These are phyloP conservation scores for Exophiala sp. DNA, from an alignment of 2,329 filamentous ascomycete genomes.

Conservation along the genomic window DNA sequence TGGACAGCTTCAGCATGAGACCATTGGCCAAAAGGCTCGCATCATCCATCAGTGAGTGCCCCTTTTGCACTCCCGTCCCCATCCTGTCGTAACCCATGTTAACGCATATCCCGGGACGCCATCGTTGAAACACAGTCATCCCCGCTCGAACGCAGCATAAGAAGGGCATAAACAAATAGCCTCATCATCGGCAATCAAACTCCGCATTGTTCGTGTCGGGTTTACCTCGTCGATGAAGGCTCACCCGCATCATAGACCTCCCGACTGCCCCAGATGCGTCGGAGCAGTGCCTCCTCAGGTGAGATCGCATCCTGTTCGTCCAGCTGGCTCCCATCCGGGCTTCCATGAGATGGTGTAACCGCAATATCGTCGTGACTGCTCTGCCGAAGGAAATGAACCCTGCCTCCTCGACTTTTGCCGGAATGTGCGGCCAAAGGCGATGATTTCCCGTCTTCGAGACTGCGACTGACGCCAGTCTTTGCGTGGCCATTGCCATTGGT, in stretches of 20 bases:
- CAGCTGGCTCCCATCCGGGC: conserved; percentile 21
- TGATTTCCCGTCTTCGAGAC: conserved; percentile 18
- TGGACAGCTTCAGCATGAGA: too few relatives aligned
- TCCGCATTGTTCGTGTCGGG: too few relatives aligned
- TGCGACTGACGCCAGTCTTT: conserved; percentile 14
- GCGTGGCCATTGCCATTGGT: conserved; percentile 12
- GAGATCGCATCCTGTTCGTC: conserved; percentile 25
- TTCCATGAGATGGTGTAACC: conserved; percentile 25
- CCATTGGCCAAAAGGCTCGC: too few relatives aligned
- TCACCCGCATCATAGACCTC: conserved; percentile 23
- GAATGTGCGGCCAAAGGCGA: conserved; percentile 11
- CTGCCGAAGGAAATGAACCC: conserved; percentile 28
- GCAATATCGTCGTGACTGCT: conserved; percentile 29
- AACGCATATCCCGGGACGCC: neutral
- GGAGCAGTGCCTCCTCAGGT: conserved; percentile 25
- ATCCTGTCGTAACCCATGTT: neutral
- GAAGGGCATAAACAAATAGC: neutral
- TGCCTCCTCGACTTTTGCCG: conserved; percentile 10
- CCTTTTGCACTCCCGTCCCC: too few relatives aligned
- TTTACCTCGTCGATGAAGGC: conserved; percentile 8
- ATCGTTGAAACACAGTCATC: neutral
- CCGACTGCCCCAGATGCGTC: conserved; percentile 27
- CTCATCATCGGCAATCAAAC: neutral
- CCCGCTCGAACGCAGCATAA: conserved; percentile 17
- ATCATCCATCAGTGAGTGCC: too few relatives aligned